A percentile compares a stretch with the other conserved stretches of the same genome.
Evolutionary conservation across 768 basidiomycete species (phyloP).

Genomic region (Cantharellus anzutake): DNA sequence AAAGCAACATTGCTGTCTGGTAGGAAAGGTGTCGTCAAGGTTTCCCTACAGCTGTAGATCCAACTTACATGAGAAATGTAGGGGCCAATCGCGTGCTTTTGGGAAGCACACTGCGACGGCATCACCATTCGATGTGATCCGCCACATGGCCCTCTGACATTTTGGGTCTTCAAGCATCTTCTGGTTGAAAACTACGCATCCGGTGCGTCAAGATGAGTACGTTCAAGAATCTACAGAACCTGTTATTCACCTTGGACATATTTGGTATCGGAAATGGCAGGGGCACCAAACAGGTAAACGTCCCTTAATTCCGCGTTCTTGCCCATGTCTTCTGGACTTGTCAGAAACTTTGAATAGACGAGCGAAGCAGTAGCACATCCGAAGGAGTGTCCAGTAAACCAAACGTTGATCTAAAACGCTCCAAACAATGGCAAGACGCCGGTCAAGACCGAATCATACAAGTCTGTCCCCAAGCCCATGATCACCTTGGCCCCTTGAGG

Average conservation of each 20-base stretch:
- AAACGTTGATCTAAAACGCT: background rate
- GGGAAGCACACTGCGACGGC: too few relatives aligned
- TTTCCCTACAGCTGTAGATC: too few relatives aligned
- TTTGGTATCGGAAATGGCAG: slow-evolving; percentile 3
- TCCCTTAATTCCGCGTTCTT: slow-evolving; percentile 3
- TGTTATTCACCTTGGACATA: background rate
- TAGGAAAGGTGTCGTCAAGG: too few relatives aligned
- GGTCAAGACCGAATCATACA: background rate
- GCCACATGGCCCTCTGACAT: slow-evolving; percentile 6
- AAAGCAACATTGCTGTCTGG: background rate
- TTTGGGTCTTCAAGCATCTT: slow-evolving; percentile 1
- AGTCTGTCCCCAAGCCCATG: slow-evolving; percentile 1
- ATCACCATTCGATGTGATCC: background rate
- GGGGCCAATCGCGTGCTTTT: too few relatives aligned
- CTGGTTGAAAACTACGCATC: background rate
- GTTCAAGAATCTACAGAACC: background rate
- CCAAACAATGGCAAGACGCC: background rate
- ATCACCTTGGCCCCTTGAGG: slow-evolving; percentile 4
- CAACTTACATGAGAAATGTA: too few relatives aligned
- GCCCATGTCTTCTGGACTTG: slow-evolving; percentile 2
- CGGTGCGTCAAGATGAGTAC: background rate
- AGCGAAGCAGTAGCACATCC: slow-evolving; percentile 8
- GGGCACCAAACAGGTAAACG: slow-evolving; percentile 5
- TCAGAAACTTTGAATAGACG: slow-evolving; percentile 3
- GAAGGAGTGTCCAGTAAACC: slow-evolving; percentile 9